Base-by-base conservation (phyloP, 192 early-diverging fungal species). In the Endogone sp. region DNA sequence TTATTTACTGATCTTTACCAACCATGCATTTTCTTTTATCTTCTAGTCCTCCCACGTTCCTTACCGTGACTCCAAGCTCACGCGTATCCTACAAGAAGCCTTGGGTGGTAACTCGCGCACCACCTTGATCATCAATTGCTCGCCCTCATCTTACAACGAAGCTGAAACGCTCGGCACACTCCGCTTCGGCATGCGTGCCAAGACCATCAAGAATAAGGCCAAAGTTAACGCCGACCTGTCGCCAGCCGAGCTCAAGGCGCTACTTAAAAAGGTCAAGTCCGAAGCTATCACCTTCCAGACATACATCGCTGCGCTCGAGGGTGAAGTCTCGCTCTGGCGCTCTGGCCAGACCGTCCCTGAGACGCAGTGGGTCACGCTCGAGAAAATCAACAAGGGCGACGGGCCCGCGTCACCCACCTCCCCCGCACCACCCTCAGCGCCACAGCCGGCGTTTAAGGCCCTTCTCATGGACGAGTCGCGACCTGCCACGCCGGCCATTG, bases 141-240 rank as follows among this genome's bases (percentile, higher is more conserved):
- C 97, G 20, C 98, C 98, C 6, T 94, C 93, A 3, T 95, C 95
- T 16, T 99, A 92, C 74, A 99, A 99, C 77, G 95, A 95, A 73
- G 88, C 91, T 9, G 98, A 99, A 83, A 98, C 97, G 0, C 76
- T 98, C 8, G 85, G 91, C 59, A 98, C 96, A 2, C 82, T 99
- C 62, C 85, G 97, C 29, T 99, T 99, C 75, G 98, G 98, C 77
- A 95, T 95, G 85, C 88, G 95, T 71, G 98, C 98, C 63, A 99
- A 99, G 85, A 91, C 92, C 67, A 99, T 99, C 82, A 98, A 97
- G 90, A 99, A 99, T 88, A 98, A 98, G 86, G 96, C 98, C 77
- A 97, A 95, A 86, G 87, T 99, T 75, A 99, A 99, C 79, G 91
- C 94, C 63, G 98, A 99, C 78, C 88, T 98, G 60, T 92, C 89